Evolutionary conservation across 352 stramenopile species (phyloP), one percentile per base, ranked within the genome.

Genomic region (Pythium sp.): DNA sequence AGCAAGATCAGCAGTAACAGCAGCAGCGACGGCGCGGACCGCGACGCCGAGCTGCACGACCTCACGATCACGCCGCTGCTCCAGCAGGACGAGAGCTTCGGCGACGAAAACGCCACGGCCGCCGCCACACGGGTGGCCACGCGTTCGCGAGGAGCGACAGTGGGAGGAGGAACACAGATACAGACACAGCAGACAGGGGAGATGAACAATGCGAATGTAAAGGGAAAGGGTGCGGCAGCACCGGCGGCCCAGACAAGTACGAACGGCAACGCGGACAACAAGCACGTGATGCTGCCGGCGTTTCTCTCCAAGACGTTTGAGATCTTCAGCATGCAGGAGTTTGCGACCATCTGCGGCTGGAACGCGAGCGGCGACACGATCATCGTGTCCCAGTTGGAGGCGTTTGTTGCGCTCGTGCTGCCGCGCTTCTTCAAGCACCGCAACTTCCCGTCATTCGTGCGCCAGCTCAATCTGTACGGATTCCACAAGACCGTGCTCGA

Each of bases 291-390:
- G 78, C 75, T 94, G 61, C 91, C 91, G 62, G 89, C 86, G 24
- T 98, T 98, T 67, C 67, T 98, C 62, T 95, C 80, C 65, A 98
- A 98, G 80, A 97, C 92, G 22, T 98, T 89, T 72, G 89, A 98
- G 73, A 98, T 98, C 67, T 97, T 98, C 68, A 92, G 90, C 58
- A 92, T 92, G 74, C 69, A 74, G 53, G 80, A 90, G 65, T 97
- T 95, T 70, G 64, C 77, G 36, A 79, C 87, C 56, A 78, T 97
- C 26, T 98, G 94, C 70, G 86, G 90, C 49, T 98, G 93, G 93
- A 97, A 97, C 57, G 72, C 77, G 22, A 92, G 82, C 51, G 94
- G 94, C 26, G 89, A 97, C 70, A 97, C 90, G 54, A 97, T 98
- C 70, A 95, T 98, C 41, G 95, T 98, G 69, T 87, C 82, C 65